Evolutionary conservation across 768 basidiomycete genomes (phyloP).

Genomic region (Amyloporia xantha): DNA sequence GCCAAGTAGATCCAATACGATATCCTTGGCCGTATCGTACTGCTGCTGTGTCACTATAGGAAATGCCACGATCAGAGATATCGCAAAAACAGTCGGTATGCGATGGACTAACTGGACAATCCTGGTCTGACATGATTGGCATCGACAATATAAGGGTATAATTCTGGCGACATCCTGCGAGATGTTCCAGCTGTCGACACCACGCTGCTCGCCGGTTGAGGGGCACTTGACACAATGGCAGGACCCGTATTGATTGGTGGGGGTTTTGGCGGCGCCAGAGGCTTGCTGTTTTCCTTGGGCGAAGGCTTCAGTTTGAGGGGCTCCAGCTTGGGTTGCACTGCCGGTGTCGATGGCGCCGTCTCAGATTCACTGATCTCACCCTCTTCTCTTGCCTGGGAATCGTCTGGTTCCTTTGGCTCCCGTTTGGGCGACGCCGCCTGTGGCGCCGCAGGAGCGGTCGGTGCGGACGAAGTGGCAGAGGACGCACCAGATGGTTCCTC

Average conservation of each 20-base stretch:
- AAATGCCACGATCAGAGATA: conserved; percentile 3
- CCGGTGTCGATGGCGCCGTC: conserved; percentile 25
- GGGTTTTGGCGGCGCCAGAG: neutral
- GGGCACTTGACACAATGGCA: neutral
- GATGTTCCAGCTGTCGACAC: neutral
- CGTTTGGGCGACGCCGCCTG: conserved; percentile 14
- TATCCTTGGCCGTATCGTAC: conserved; percentile 66
- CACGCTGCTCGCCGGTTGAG: neutral
- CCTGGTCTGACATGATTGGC: conserved; percentile 59
- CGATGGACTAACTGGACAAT: conserved; percentile 41
- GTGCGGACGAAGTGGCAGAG: conserved; percentile 21
- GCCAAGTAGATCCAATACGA: conserved; percentile 74
- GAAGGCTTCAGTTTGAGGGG: conserved; percentile 7
- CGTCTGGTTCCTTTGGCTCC: conserved; percentile 32
- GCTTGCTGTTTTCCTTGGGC: neutral
- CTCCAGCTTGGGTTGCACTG: conserved; percentile 15
- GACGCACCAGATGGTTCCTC: conserved; percentile 38
- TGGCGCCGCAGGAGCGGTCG: conserved; percentile 15
- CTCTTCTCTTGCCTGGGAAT: conserved; percentile 61
- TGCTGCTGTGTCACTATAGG: conserved; percentile 61
- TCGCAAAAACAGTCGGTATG: conserved; percentile 3
- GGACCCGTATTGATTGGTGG: conserved; percentile 4
- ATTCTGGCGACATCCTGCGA: neutral
- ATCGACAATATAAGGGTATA: conserved; percentile 33
- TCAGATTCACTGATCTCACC: conserved; percentile 87